Percentiles rank a stretch among this genome's conserved stretches.
Evolutionary conservation across 164 flowering plant species (phyloP).

Genomic region (grape (Vitis vinifera)): ASM3070453v1 NC_081806.1:1505001-1505500

Average conservation of each 20-base stretch:
- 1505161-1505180: slow-evolving; percentile 30
- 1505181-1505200: slow-evolving; percentile 44
- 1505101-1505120: slow-evolving; percentile 61
- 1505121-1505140: slow-evolving; percentile 47
- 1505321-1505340: slow-evolving; percentile 19
- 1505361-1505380: slow-evolving; percentile 52
- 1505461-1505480: no score
- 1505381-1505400: slow-evolving; percentile 57
- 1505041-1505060: slow-evolving; percentile 53
- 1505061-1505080: slow-evolving; percentile 48
- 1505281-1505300: slow-evolving; percentile 27
- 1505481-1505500: no score
- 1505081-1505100: slow-evolving; percentile 29
- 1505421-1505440: no score
- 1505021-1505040: slow-evolving; percentile 71
- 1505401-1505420: slow-evolving; percentile 26
- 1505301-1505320: slow-evolving; percentile 16
- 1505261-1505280: slow-evolving; percentile 48
- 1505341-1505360: slow-evolving; percentile 44
- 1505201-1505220: slow-evolving; percentile 62
- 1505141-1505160: slow-evolving; percentile 51
- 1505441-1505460: no score
- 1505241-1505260: slow-evolving; percentile 49
- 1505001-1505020: slow-evolving; percentile 57
- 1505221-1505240: slow-evolving; percentile 53